Conservation (phyloP, 257 asterid species). For the Solanum microdontum region DNA sequence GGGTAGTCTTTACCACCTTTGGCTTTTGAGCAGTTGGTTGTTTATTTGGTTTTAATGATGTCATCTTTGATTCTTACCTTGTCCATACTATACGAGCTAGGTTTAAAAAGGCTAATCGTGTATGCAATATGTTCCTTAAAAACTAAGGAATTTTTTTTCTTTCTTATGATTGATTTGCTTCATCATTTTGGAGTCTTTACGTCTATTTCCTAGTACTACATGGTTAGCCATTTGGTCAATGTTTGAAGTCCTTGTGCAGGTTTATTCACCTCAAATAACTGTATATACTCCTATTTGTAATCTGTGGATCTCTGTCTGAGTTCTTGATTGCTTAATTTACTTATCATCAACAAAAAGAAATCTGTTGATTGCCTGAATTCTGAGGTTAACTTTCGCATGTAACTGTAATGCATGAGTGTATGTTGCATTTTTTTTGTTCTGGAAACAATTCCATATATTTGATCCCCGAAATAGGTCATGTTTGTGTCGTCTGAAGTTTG, state of each 20-base stretch:
- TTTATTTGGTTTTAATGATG: neutral
- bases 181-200: neutral
- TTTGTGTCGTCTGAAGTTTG: neutral
- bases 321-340: neutral
- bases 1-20: neutral
- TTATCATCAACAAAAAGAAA: neutral
- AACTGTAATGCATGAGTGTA: neutral
- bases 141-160: neutral
- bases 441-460: neutral
- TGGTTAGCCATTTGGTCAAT: neutral
- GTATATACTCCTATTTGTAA: neutral
- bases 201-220: neutral
- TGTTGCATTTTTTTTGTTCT: neutral
- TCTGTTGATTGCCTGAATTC: neutral
- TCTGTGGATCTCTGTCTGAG: neutral
- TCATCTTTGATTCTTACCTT: neutral
- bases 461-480: neutral
- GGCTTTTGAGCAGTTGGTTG: neutral
- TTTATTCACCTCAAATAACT: neutral
- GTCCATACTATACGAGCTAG: neutral
- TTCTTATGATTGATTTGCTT: neutral
- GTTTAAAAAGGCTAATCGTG: neutral
- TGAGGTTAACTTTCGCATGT: neutral
- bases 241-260: neutral
- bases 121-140: neutral